Evolutionary conservation across 345 rosid genomes (phyloP), one percentile per base, ranked within the genome.

Genomic region (Luvunga scandens): DNA sequence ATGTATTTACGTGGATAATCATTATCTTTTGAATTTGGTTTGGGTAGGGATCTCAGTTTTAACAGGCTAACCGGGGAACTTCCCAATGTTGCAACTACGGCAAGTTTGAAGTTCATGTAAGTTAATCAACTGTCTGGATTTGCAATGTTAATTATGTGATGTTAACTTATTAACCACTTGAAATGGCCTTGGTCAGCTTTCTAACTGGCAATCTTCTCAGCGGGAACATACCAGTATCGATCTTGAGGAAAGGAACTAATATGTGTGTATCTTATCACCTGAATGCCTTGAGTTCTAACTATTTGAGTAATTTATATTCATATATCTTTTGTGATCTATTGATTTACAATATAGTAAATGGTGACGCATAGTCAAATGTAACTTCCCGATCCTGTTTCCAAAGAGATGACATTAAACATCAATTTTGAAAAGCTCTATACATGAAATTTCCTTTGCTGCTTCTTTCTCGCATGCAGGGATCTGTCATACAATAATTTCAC

Each of bases 401-500:
- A 14, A 30, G 42, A 16, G 21, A 69, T 3, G 10, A 48, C 22
- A 9, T 25, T 38, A 30, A 71, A 55, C 10, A 55, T 21, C 14
- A 4, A 12, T 55, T 55, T 42, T 0, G 56, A 22, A 27, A 71
- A 56, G 9, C 16, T 21, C 36, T 14, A 36, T 59, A 7, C 22
- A 64, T n/a, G 28, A 75, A 75, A 22, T 75, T 64, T 48, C 16
- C 45, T 2, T 2, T 60, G n/a, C 2, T 69, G 21, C 60, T 77
- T 68, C 31, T 59, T 81, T 48, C 28, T 72, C 84, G 73, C 75
- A 21, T 76, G 69, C 84, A 86, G 88, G 61, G 87, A 82, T 77
- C 73, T 86, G 70, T 82, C 89, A 18, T 84, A 84, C 75, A 84
- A 82, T 66, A 86, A 80, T 69, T 84, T 84, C 64, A 62, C 75